These are phyloP conservation scores for Mycena olivaceomarginata DNA, from an alignment of 768 basidiomycete species.

Conservation along the genomic window DNA sequence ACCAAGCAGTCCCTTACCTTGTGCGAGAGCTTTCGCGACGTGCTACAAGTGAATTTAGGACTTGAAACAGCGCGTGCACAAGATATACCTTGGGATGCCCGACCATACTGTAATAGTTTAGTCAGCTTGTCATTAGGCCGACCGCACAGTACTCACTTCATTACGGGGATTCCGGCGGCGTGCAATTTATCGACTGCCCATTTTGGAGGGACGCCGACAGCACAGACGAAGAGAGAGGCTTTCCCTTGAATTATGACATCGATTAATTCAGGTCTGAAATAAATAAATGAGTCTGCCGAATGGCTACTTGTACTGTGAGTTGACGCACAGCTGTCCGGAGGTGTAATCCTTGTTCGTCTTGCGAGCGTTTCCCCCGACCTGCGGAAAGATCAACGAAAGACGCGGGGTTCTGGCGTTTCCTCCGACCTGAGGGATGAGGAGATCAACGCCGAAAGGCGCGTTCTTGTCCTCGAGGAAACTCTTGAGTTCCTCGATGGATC, in stretches of 20 bases:
- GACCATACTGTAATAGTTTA: conserved; percentile 74
- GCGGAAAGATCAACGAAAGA: conserved; percentile 72
- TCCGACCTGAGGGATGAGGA: conserved; percentile 89
- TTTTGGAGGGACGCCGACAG: conserved; percentile 90
- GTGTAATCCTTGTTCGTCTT: conserved; percentile 94
- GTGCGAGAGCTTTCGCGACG: conserved; percentile 83
- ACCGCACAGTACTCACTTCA: conserved; percentile 77
- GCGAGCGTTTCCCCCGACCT: conserved; percentile 87
- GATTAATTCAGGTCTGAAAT: conserved; percentile 72
- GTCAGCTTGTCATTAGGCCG: not conserved
- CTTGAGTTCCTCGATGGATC: conserved; percentile 84
- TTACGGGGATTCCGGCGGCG: conserved; percentile 84
- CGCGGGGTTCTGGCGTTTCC: conserved; percentile 69
- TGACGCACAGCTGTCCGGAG: conserved; percentile 74
- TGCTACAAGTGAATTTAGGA: conserved; percentile 65
- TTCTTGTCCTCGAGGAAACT: conserved; percentile 82
- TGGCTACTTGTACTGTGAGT: no score
- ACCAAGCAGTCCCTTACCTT: conserved; percentile 62
- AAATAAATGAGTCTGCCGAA: not conserved
- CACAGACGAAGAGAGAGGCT: conserved; percentile 88
- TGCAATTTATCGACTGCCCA: conserved; percentile 90
- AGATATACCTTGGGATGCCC: conserved; percentile 85
- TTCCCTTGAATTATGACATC: conserved; percentile 86
- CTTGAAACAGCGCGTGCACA: conserved; percentile 1
- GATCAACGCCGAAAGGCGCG: conserved; percentile 89